Conservation (phyloP, 1,284 basidiomycete species). For the Coniophora puteana region DNA sequence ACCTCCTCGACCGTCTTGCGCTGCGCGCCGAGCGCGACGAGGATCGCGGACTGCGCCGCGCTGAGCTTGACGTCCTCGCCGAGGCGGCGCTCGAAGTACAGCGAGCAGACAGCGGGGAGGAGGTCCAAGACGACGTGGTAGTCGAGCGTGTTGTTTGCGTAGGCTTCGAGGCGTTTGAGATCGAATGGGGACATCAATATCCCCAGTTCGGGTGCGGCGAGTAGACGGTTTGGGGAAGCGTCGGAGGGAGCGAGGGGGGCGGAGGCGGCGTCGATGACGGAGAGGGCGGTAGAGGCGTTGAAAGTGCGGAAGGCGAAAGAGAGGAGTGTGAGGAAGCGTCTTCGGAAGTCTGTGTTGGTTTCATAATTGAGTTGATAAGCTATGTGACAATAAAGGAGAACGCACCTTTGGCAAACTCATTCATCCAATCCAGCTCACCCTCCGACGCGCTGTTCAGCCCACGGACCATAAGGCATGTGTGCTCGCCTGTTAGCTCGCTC, state of each 20-base stretch:
- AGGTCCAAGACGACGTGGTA: constrained; percentile 96
- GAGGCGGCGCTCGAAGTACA: constrained; percentile 87
- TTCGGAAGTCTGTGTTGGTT: constrained; percentile 75
- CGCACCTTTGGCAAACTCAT: constrained; percentile 86
- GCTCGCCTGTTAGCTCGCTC: constrained; percentile 95
- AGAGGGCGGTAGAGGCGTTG: constrained; percentile 81
- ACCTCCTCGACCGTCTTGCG: constrained; percentile 89
- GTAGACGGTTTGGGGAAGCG: constrained; percentile 32
- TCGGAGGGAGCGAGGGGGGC: neutral
- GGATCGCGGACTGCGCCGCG: constrained; percentile 85
- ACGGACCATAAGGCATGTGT: constrained; percentile 91
- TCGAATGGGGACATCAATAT: constrained; percentile 88
- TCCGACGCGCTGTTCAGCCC: constrained; percentile 71
- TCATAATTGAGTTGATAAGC: neutral
- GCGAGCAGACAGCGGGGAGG: constrained; percentile 72
- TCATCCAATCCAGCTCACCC: constrained; percentile 75
- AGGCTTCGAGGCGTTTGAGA: constrained; percentile 93
- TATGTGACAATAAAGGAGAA: neutral
- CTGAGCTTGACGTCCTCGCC: constrained; percentile 62
- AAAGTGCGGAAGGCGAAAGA: constrained; percentile 97
- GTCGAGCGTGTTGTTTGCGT: constrained; percentile 94
- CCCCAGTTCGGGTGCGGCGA: constrained; percentile 67
- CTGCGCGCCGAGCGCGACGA: constrained; percentile 89
- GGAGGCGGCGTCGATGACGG: constrained; percentile 73
- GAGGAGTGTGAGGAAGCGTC: constrained; percentile 85